Evolutionary conservation across 2,329 filamentous ascomycete genomes (phyloP).

Genomic region (Penicillium sp.): DNA sequence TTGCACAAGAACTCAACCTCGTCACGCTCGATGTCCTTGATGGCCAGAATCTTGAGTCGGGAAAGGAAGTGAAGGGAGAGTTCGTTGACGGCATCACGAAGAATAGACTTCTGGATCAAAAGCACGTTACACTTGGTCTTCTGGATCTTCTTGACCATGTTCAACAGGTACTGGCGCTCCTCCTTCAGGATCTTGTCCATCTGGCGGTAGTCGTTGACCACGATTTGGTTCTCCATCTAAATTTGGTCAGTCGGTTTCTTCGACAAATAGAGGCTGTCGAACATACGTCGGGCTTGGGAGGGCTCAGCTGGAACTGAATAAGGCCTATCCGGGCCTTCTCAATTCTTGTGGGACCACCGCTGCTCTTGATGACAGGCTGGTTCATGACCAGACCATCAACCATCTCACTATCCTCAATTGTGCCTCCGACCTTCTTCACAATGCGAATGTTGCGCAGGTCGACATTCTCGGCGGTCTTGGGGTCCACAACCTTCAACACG

Average conservation of each 20-base stretch:
- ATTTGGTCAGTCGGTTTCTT: slow-evolving; percentile 17
- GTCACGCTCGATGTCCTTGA: slow-evolving; percentile 98
- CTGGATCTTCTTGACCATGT: slow-evolving; percentile 99
- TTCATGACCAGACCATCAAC: slow-evolving; percentile 90
- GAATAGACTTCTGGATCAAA: slow-evolving; percentile 96
- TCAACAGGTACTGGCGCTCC: slow-evolving; percentile 94
- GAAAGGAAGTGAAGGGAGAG: slow-evolving; percentile 95
- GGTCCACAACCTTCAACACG: slow-evolving; percentile 91
- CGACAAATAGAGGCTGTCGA: background rate
- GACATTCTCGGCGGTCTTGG: slow-evolving; percentile 93
- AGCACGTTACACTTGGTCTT: slow-evolving; percentile 99
- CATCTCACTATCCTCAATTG: slow-evolving; percentile 97
- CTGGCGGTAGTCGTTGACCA: slow-evolving; percentile 98
- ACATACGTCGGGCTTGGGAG: slow-evolving; percentile 90
- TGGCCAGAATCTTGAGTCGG: slow-evolving; percentile 89
- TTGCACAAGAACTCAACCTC: slow-evolving; percentile 99
- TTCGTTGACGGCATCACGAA: slow-evolving; percentile 96
- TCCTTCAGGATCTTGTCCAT: slow-evolving; percentile 99
- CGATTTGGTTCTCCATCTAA: slow-evolving; percentile 98
- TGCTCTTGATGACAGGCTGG: slow-evolving; percentile 90
- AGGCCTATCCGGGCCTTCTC: slow-evolving; percentile 97
- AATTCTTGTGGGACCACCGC: slow-evolving; percentile 84
- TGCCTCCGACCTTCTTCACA: slow-evolving; percentile 95
- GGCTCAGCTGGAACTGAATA: slow-evolving; percentile 98
- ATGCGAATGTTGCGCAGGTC: slow-evolving; percentile 96